Percentiles rank a stretch among this genome's conserved stretches.
These are phyloP conservation scores for Termitomyces sp. DNA, from an alignment of 768 basidiomycete species.

Conservation along the genomic window DNA sequence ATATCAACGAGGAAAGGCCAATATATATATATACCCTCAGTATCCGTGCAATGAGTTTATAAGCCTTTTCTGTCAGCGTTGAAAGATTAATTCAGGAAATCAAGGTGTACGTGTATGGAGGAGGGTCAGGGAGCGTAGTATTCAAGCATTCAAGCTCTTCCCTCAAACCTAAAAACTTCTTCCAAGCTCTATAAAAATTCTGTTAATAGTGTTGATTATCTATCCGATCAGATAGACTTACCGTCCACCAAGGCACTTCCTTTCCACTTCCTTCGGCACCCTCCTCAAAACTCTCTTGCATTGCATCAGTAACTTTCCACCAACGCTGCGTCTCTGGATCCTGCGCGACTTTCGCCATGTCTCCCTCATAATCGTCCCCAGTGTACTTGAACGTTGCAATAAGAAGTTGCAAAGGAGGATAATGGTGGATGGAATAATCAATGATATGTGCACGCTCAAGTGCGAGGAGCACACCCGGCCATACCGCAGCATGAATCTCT, in stretches of 20 bases:
- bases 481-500: constrained; percentile 54
- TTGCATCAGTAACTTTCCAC: constrained; percentile 72
- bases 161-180: constrained; percentile 71
- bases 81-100: background rate
- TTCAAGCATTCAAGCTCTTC: constrained; percentile 13
- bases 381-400: constrained; percentile 77
- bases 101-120: no score
- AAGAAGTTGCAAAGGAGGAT: constrained; percentile 57
- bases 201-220: background rate
- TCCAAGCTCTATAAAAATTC: constrained; percentile 36
- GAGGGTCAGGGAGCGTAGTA: background rate
- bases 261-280: constrained; percentile 66
- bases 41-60: no score
- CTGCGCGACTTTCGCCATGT: constrained; percentile 60
- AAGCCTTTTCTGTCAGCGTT: background rate
- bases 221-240: constrained; percentile 20
- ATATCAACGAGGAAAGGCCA: background rate
- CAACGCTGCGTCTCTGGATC: constrained; percentile 69
- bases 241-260: constrained; percentile 69
- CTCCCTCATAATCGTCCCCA: constrained; percentile 56
- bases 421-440: constrained; percentile 76
- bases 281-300: constrained; percentile 74
- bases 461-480: constrained; percentile 65
- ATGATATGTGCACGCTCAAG: constrained; percentile 56
- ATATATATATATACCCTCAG: background rate